Percentiles rank a stretch among this genome's conserved stretches.
Evolutionary conservation across 2,329 filamentous ascomycete genomes (phyloP).

Genomic region (Aspergillus luchuensis): DNA sequence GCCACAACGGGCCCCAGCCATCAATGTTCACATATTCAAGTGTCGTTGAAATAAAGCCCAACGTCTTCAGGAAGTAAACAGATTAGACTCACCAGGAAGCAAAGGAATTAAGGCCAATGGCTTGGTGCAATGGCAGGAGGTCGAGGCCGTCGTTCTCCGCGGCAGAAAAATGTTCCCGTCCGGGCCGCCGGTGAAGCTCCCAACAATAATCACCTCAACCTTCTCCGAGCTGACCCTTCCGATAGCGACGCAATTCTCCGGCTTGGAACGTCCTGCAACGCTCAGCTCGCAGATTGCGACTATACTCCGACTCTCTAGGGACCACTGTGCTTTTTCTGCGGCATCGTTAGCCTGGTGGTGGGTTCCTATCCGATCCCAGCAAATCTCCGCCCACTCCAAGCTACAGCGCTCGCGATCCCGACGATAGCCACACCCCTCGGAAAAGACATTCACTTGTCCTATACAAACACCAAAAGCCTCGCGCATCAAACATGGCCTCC

Average conservation of each 20-base stretch:
- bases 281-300: constrained; percentile 10
- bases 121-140: constrained; percentile 7
- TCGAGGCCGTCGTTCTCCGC: constrained; percentile 29
- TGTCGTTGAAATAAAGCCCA: not conserved
- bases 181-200: constrained; percentile 43
- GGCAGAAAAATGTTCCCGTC: constrained; percentile 47
- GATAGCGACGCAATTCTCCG: constrained; percentile 22
- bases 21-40: not conserved
- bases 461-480: not conserved
- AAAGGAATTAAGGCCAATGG: constrained; percentile 4
- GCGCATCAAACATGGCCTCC: constrained; percentile 35
- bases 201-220: constrained; percentile 39
- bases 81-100: constrained; percentile 7
- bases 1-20: not conserved
- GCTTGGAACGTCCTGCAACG: constrained; percentile 20
- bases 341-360: constrained; percentile 27
- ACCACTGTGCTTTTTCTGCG: constrained; percentile 19
- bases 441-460: not conserved
- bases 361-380: constrained; percentile 28
- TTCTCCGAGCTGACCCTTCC: constrained; percentile 18
- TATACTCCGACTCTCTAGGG: constrained; percentile 15
- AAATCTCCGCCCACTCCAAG: constrained; percentile 22
- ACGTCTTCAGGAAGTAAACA: not conserved
- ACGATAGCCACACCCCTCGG: constrained; percentile 1
- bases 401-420: not conserved